Percentiles rank a stretch among this genome's conserved stretches.
phyloP scores from a whole-genome alignment of 164 flowering plant genomes.

The Vitis rotundifolia region DNA sequence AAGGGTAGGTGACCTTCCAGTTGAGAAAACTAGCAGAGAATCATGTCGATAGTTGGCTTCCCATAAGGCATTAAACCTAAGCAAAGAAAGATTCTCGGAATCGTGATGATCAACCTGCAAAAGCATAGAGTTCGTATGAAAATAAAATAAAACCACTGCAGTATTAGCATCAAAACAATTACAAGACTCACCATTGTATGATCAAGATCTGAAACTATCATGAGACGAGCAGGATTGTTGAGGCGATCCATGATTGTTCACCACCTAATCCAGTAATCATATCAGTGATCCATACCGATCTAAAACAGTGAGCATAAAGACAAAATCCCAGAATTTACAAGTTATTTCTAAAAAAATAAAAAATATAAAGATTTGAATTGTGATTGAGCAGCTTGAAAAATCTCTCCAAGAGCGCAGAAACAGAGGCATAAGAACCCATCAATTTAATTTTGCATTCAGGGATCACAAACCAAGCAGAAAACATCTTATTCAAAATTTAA shows the following conservation, averaged over 20 bases:
- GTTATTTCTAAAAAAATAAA: no score
- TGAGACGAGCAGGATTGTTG: constrained; percentile 53
- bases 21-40: constrained; percentile 82
- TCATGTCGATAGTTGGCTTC: constrained; percentile 70
- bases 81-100: constrained; percentile 54
- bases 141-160: background rate
- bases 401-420: no score
- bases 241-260: constrained; percentile 58
- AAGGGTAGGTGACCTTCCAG: constrained; percentile 74
- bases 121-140: background rate
- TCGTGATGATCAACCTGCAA: constrained; percentile 87
- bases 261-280: no score
- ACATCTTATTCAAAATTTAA: no score
- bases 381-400: no score
- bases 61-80: constrained; percentile 86
- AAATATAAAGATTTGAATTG: no score
- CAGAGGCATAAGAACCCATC: no score
- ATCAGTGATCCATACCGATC: no score
- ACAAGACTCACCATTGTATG: constrained; percentile 59
- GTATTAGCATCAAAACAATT: background rate
- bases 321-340: no score
- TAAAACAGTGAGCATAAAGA: no score
- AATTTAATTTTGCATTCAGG: no score
- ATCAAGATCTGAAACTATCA: constrained; percentile 93
- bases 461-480: no score